Conservation (phyloP, 2,329 filamentous ascomycete species). For the Sphaerulina musiva region DNA sequence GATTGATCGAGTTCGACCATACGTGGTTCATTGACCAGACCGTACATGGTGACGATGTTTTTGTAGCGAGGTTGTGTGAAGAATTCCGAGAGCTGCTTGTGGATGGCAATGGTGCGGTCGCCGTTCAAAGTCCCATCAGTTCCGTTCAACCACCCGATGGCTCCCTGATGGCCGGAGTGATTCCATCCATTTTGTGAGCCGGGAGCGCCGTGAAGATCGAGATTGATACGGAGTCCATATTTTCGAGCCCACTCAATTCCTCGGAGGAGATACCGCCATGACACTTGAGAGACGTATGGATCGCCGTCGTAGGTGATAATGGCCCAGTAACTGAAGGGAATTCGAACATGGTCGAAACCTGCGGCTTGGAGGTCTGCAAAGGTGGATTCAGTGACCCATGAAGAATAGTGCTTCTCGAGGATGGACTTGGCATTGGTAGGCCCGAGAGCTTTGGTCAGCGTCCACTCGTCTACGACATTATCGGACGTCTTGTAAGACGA, state of each 20-base stretch:
- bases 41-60: conserved; percentile 88
- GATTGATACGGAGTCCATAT: conserved; percentile 83
- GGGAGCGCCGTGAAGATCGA: conserved; percentile 86
- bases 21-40: conserved; percentile 86
- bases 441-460: conserved; percentile 65
- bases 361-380: conserved; percentile 80
- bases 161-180: conserved; percentile 77
- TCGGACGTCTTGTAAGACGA: conserved; percentile 54
- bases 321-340: conserved; percentile 93
- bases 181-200: conserved; percentile 98
- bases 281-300: conserved; percentile 77
- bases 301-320: conserved; percentile 77
- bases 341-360: conserved; percentile 93
- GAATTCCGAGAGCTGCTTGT: conserved; percentile 80
- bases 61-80: conserved; percentile 90
- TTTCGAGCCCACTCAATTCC: conserved; percentile 91
- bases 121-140: conserved; percentile 71
- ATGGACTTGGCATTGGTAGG: conserved; percentile 54
- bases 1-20: conserved; percentile 62
- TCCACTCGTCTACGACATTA: conserved; percentile 82
- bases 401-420: conserved; percentile 86
- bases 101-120: conserved; percentile 76
- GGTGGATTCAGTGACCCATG: conserved; percentile 76
- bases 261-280: conserved; percentile 88
- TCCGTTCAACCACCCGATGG: conserved; percentile 86